A percentile compares a stretch with the other conserved stretches of the same genome.
phyloP scores from a whole-genome alignment of 768 basidiomycete species.

The Kwoniella europaea region DNA sequence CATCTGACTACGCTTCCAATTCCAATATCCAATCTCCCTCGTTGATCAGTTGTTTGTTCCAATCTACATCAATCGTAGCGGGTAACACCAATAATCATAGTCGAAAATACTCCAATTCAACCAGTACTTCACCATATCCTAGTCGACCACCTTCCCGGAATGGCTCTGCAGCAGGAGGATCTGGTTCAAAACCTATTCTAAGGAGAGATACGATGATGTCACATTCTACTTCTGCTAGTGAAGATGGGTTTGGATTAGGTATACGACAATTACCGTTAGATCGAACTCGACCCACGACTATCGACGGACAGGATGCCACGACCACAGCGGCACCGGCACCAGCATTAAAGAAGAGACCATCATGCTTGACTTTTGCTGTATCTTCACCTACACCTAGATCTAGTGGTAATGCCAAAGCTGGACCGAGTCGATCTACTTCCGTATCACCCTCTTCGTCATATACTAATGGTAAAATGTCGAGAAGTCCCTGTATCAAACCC shows the following conservation, averaged over 20 bases:
- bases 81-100: background rate
- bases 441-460: conserved; percentile 11
- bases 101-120: background rate
- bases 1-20: conserved; percentile 15
- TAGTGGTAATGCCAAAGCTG: background rate
- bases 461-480: background rate
- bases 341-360: conserved; percentile 19
- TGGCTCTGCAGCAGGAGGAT: background rate
- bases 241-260: conserved; percentile 22
- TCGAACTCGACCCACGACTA: too few species aligned
- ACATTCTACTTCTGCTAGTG: conserved; percentile 21
- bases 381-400: conserved; percentile 7
- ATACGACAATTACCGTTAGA: background rate
- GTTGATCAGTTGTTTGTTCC: conserved; percentile 11
- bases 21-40: conserved; percentile 12
- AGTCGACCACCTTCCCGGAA: conserved; percentile 4
- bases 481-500: conserved; percentile 10
- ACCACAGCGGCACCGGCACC: background rate
- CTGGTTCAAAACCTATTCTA: conserved; percentile 14
- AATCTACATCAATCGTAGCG: conserved; percentile 7
- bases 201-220: conserved; percentile 15
- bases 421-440: conserved; percentile 7
- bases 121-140: background rate
- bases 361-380: conserved; percentile 21
- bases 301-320: background rate